Percentiles rank a stretch among this genome's conserved stretches.
These are phyloP conservation scores for Pezicula neosporulosa DNA, from an alignment of 2,329 filamentous ascomycete species.

Conservation along the genomic window DNA sequence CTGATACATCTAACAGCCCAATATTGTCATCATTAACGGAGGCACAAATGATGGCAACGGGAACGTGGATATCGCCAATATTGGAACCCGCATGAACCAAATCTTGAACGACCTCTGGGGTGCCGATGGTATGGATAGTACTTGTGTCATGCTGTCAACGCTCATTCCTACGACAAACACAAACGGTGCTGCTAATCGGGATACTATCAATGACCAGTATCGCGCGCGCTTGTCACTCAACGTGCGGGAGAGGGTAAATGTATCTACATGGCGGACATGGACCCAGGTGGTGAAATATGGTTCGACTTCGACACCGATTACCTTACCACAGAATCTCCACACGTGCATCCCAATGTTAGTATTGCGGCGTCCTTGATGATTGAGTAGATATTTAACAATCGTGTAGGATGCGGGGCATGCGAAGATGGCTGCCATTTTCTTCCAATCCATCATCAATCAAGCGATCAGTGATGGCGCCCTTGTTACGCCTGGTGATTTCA, in stretches of 20 bases:
- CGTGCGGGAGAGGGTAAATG: background rate
- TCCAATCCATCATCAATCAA: background rate
- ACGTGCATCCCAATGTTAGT: too few relatives aligned
- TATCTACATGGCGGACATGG: conserved; percentile 34
- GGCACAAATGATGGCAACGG: conserved; percentile 31
- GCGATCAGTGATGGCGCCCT: background rate
- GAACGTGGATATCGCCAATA: conserved; percentile 14
- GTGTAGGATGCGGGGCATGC: conserved; percentile 16
- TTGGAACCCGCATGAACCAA: conserved; percentile 18
- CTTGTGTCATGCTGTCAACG: conserved; percentile 30
- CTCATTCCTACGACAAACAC: conserved; percentile 15
- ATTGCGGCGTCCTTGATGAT: too few relatives aligned
- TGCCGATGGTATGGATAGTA: conserved; percentile 14
- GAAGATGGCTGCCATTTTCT: conserved; percentile 18
- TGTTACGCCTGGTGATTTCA: conserved; percentile 3
- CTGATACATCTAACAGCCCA: too few relatives aligned
- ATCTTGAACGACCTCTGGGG: conserved; percentile 24
- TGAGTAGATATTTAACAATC: conserved; percentile 13
- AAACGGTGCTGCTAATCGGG: background rate
- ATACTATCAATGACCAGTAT: background rate
- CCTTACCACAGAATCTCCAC: too few relatives aligned
- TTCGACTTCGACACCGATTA: background rate
- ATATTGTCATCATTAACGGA: conserved; percentile 24
- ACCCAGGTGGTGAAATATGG: conserved; percentile 11
- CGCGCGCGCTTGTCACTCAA: background rate